Percentiles rank a stretch among this genome's conserved stretches.
These are phyloP conservation scores for Clonostachys rhizophaga DNA, from an alignment of 2,329 filamentous ascomycete species.

Conservation along the genomic window DNA sequence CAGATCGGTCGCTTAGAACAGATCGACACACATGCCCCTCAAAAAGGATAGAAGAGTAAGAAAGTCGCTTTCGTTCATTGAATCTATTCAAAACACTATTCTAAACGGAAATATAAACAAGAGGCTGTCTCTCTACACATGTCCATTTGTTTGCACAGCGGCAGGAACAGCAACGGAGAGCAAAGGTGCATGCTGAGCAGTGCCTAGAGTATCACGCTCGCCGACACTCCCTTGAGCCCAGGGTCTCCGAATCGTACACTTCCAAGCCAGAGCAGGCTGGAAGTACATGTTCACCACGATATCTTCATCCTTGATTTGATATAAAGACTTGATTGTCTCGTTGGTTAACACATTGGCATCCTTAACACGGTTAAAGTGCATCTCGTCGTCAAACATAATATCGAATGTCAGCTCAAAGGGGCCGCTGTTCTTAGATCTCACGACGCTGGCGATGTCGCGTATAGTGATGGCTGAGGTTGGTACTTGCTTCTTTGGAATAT, in stretches of 20 bases:
- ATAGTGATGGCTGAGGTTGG: slow-evolving; percentile 1
- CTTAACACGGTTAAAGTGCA: slow-evolving; percentile 27
- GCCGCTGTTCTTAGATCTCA: slow-evolving; percentile 44
- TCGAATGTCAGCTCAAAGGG: slow-evolving; percentile 47
- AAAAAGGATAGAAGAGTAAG: no score
- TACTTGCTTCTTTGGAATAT: slow-evolving; percentile 1
- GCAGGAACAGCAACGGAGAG: slow-evolving; percentile 16
- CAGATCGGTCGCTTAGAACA: no score
- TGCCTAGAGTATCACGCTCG: slow-evolving; percentile 28
- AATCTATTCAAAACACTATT: no score
- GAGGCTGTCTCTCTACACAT: no score
- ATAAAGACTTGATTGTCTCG: slow-evolving; percentile 24
- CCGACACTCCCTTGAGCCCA: slow-evolving; percentile 25
- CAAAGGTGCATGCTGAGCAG: slow-evolving; percentile 29
- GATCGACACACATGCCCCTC: no score
- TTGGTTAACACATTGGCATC: slow-evolving; percentile 24
- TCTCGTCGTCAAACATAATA: slow-evolving; percentile 35
- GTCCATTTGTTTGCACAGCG: slow-evolving; percentile 8
- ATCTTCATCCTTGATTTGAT: slow-evolving; percentile 14
- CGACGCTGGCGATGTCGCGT: slow-evolving; percentile 27
- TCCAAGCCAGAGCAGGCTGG: slow-evolving; percentile 37
- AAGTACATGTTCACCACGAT: slow-evolving; percentile 27
- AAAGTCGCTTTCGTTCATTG: no score
- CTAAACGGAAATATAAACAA: no score
- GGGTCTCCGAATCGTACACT: slow-evolving; percentile 31